These are phyloP conservation scores for Penstemon barbatus DNA, from an alignment of 257 asterid genomes.

Conservation along the genomic window DNA sequence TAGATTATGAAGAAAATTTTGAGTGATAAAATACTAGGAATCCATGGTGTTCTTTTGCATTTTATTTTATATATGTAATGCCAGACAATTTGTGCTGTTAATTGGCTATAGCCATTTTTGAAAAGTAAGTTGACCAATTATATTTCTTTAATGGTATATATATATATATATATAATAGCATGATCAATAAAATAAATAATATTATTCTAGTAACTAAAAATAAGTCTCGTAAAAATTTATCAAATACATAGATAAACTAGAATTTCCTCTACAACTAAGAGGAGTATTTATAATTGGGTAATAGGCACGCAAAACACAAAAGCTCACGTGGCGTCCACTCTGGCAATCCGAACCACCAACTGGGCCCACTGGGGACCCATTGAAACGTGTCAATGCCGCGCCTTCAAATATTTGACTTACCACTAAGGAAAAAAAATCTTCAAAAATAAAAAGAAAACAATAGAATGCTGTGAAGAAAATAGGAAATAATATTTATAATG, in stretches of 20 bases:
- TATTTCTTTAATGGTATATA: too few species aligned
- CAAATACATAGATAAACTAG: neutral
- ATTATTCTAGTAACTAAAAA: neutral
- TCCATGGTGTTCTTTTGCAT: too few species aligned
- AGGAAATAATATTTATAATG: too few species aligned
- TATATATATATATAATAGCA: too few species aligned
- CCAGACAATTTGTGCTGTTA: too few species aligned
- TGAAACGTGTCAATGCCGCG: slow-evolving; percentile 31
- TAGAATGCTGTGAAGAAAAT: too few species aligned
- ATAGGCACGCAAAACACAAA: slow-evolving; percentile 59
- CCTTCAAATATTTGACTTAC: slow-evolving; percentile 16
- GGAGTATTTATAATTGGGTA: slow-evolving; percentile 37
- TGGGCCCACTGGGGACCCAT: slow-evolving; percentile 19
- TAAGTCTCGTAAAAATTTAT: neutral
- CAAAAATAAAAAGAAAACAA: neutral
- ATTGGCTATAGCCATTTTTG: too few species aligned
- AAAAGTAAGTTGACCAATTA: too few species aligned
- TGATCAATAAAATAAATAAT: neutral
- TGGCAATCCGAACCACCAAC: slow-evolving; percentile 38
- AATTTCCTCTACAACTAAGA: neutral
- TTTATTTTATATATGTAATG: too few species aligned
- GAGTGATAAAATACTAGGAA: too few species aligned
- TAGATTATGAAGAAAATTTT: too few species aligned
- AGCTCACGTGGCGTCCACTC: slow-evolving; percentile 45
- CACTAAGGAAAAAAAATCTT: slow-evolving; percentile 1